A percentile compares a stretch with the other conserved stretches of the same genome.
Evolutionary conservation across 495 filamentous ascomycete genomes (phyloP).

Genomic region (Podospora anserina): DNA sequence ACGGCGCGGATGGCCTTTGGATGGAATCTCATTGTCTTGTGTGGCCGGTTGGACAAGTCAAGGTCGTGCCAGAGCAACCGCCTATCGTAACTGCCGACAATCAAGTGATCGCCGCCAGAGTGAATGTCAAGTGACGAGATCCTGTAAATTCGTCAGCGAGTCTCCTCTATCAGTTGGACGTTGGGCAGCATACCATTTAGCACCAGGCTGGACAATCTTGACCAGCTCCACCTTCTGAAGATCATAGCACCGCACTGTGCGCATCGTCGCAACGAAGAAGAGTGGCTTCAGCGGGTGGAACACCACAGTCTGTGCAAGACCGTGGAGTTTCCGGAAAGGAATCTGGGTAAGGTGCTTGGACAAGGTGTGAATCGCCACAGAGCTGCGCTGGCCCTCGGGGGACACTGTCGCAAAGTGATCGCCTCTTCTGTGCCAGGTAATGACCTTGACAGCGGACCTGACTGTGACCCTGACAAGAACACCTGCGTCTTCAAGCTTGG

Average conservation of each 20-base stretch:
- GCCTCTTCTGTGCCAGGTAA: constrained; percentile 90
- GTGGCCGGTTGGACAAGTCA: constrained; percentile 82
- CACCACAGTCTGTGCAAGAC: constrained; percentile 80
- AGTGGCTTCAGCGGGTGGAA: constrained; percentile 93
- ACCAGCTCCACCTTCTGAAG: constrained; percentile 81
- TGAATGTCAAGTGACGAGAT: constrained; percentile 93
- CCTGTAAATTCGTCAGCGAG: constrained; percentile 49
- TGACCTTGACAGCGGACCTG: constrained; percentile 79
- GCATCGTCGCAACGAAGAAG: constrained; percentile 94
- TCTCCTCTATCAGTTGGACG: background rate
- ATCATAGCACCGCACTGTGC: constrained; percentile 87
- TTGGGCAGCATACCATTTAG: constrained; percentile 48
- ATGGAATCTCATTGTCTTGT: constrained; percentile 95
- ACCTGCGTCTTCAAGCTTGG: constrained; percentile 69
- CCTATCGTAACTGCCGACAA: constrained; percentile 90
- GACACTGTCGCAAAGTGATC: constrained; percentile 94
- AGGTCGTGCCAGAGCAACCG: constrained; percentile 96
- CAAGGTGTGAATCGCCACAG: constrained; percentile 93
- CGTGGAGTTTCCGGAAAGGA: constrained; percentile 84
- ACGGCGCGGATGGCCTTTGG: constrained; percentile 84
- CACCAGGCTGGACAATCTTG: constrained; percentile 88
- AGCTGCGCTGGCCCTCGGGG: constrained; percentile 68
- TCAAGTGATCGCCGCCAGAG: constrained; percentile 86
- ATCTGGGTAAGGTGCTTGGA: constrained; percentile 92
- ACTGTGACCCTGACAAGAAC: constrained; percentile 75